Evolutionary conservation across 2,329 filamentous ascomycete genomes (phyloP).

Genomic region (Alternaria novae-zelandiae): DNA sequence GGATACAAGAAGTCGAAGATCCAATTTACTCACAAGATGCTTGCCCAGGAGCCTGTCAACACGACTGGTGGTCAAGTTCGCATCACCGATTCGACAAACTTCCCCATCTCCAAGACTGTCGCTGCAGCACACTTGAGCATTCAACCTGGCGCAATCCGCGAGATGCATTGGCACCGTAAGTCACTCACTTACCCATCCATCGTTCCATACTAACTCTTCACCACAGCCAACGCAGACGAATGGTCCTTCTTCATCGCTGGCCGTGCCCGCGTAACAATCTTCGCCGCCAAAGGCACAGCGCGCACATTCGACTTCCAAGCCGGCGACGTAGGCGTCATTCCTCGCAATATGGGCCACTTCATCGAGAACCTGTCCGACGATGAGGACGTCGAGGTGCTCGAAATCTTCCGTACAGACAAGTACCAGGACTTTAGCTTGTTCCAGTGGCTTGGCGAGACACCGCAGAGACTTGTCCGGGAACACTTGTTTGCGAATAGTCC

Average conservation of each 20-base stretch:
- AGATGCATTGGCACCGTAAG: constrained; percentile 79
- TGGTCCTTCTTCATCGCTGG: constrained; percentile 82
- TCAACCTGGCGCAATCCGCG: constrained; percentile 72
- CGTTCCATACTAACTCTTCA: background rate
- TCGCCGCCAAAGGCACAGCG: constrained; percentile 71
- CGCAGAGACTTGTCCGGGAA: constrained; percentile 68
- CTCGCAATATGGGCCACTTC: constrained; percentile 78
- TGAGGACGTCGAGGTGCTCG: constrained; percentile 75
- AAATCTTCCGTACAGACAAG: constrained; percentile 74
- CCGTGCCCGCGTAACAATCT: constrained; percentile 75
- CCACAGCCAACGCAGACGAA: constrained; percentile 68
- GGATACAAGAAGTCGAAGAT: constrained; percentile 70
- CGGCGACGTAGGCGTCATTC: constrained; percentile 79
- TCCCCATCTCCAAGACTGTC: constrained; percentile 74
- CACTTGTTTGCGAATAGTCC: constrained; percentile 69
- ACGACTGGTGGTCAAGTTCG: constrained; percentile 74
- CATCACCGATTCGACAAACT: constrained; percentile 78
- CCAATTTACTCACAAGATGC: constrained; percentile 74
- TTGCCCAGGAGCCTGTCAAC: constrained; percentile 70
- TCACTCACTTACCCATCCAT: background rate
- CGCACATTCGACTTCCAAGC: constrained; percentile 78
- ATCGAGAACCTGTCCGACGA: constrained; percentile 80
- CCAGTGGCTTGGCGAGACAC: constrained; percentile 78
- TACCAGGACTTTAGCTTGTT: constrained; percentile 77
- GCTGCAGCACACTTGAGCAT: constrained; percentile 76